Base-by-base conservation (phyloP, 306 rosid genomes). In the Ceratonia siliqua region DNA sequence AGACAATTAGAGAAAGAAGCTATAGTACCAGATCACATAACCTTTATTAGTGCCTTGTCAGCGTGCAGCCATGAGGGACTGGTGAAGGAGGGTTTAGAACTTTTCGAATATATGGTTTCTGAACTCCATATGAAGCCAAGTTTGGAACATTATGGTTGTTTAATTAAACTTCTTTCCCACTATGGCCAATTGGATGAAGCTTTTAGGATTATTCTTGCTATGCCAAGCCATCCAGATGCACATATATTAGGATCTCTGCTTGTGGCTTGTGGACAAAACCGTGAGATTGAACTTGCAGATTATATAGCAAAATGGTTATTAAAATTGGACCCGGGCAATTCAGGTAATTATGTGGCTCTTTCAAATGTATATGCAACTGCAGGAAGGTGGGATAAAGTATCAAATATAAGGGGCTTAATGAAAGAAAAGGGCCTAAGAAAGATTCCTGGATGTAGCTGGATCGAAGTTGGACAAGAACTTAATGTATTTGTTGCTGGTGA, bases 391-490 rank as follows among this genome's bases (percentile, higher is more conserved):
- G 85, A 81, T 62, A 62, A 88, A 72, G 92, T 89, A 24, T 82
- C 88, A 73, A 75, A 70, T 52, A 70, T 85, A 79, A 79, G 96
- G 81, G 66, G 84, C 66, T 67, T 79, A 21, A 86, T 94, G 97
- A 94, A 88, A 76, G 82, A 79, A 74, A 87, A 78, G 80, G 92
- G 94, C 65, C 75, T 83, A 33, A 85, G 57, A 67, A 89, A 91
- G 84, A 80, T 61, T 79, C 90, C 97, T 22, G 96, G 96, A 35
- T 84, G 92, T 78, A 87, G 97, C 82, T 88, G 97, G 96, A 83
- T 91, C 84, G 90, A 91, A 86, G 78, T 85, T 76, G 92, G 87
- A 74, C 88, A 83, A 69, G 87, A 82, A 76, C 70, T 79, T 43
- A 87, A 88, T 53, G 83, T 82, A 15, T 91, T 89, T 83, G 82